These are phyloP conservation scores for Lumnitzera racemosa DNA, from an alignment of 345 rosid genomes.

Conservation along the genomic window DNA sequence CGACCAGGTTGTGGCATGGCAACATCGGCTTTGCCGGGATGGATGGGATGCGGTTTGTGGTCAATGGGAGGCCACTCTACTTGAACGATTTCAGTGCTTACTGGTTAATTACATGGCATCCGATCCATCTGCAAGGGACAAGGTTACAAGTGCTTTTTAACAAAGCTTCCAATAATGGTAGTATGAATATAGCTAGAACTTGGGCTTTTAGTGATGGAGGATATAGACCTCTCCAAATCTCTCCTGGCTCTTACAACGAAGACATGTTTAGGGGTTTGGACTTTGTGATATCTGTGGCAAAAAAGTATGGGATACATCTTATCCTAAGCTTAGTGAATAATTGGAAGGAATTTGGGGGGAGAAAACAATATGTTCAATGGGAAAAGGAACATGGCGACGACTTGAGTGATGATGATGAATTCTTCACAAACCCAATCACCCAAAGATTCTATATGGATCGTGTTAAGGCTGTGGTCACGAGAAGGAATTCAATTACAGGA, in stretches of 20 bases:
- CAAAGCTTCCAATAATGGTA: slow-evolving; percentile 38
- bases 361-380: slow-evolving; percentile 55
- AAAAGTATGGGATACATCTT: slow-evolving; percentile 32
- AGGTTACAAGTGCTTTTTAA: slow-evolving; percentile 39
- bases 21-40: slow-evolving; percentile 20
- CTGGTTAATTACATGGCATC: slow-evolving; percentile 61
- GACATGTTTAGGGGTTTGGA: slow-evolving; percentile 68
- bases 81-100: slow-evolving; percentile 47
- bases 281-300: slow-evolving; percentile 63
- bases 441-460: slow-evolving; percentile 50
- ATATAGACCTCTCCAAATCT: slow-evolving; percentile 27
- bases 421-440: slow-evolving; percentile 27
- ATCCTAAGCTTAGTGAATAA: slow-evolving; percentile 68
- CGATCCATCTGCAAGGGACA: slow-evolving; percentile 40
- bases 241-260: slow-evolving; percentile 39
- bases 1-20: background rate
- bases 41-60: slow-evolving; percentile 38
- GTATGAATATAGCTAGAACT: slow-evolving; percentile 65
- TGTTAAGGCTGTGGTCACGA: slow-evolving; percentile 49
- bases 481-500: slow-evolving; percentile 62
- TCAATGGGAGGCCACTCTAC: slow-evolving; percentile 21
- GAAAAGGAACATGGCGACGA: slow-evolving; percentile 22
- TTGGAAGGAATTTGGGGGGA: slow-evolving; percentile 59
- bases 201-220: slow-evolving; percentile 71
- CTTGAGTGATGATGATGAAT: no score